Conservation (phyloP, 805 yeast genomes). For the Myxozyma melibiosi region DNA sequence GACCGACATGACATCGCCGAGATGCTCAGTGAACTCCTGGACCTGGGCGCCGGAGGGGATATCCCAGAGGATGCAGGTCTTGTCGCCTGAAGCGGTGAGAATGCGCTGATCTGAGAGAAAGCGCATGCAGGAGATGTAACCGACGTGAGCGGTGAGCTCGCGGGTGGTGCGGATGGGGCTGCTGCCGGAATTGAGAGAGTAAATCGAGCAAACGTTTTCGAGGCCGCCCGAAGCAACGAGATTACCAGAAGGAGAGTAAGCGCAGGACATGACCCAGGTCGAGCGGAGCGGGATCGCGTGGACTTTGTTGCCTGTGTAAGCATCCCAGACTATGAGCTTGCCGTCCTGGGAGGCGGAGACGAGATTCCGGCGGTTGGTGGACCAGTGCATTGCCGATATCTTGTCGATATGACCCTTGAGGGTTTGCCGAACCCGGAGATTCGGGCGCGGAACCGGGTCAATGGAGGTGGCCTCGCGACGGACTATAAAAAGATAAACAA, state of each 20-base stretch:
- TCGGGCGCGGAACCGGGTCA: conserved; percentile 20
- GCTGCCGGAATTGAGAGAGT: conserved; percentile 44
- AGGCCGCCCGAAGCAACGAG: conserved; percentile 81
- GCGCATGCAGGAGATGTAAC: conserved; percentile 74
- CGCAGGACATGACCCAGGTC: conserved; percentile 79
- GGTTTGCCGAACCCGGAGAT: conserved; percentile 28
- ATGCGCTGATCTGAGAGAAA: conserved; percentile 61
- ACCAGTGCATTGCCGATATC: conserved; percentile 70
- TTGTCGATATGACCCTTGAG: conserved; percentile 70
- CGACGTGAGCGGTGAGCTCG: conserved; percentile 62
- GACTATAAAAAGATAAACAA: conserved; percentile 2
- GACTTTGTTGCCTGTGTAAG: conserved; percentile 67
- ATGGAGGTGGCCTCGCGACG: conserved; percentile 26
- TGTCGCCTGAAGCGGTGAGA: conserved; percentile 79
- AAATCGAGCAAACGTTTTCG: conserved; percentile 75
- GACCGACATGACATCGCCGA: conserved; percentile 54
- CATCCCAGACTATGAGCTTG: conserved; percentile 80
- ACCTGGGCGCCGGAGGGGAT: conserved; percentile 56
- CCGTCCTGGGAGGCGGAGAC: conserved; percentile 87
- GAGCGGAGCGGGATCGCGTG: conserved; percentile 73
- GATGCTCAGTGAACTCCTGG: conserved; percentile 44
- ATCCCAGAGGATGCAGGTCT: conserved; percentile 82
- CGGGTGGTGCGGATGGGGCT: conserved; percentile 26
- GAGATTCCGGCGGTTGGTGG: conserved; percentile 58
- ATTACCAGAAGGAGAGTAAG: conserved; percentile 64